These are phyloP conservation scores for Leptographium wingfieldii DNA, from an alignment of 2,329 filamentous ascomycete genomes.

Conservation along the genomic window DNA sequence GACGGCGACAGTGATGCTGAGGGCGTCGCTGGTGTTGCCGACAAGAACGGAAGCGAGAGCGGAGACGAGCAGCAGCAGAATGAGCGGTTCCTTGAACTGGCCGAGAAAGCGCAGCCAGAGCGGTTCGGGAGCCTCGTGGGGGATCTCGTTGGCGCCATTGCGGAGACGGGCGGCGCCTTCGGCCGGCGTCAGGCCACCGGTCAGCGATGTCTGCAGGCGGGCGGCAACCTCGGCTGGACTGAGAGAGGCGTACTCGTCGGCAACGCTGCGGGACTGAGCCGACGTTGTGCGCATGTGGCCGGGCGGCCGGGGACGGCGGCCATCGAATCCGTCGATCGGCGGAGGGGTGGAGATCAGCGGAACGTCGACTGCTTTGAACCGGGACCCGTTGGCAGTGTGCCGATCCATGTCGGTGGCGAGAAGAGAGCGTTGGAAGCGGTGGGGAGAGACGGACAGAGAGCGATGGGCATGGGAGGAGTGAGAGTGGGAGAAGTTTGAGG, in stretches of 20 bases:
- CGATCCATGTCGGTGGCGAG: conserved; percentile 11
- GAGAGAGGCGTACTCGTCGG: conserved; percentile 53
- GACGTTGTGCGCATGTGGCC: conserved; percentile 14
- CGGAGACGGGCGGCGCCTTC: conserved; percentile 72
- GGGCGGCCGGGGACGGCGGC: conserved; percentile 9
- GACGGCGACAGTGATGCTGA: conserved; percentile 91
- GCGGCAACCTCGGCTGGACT: conserved; percentile 67
- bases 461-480: neutral
- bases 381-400: conserved; percentile 7
- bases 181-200: conserved; percentile 63
- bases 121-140: conserved; percentile 85
- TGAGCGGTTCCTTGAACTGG: conserved; percentile 93
- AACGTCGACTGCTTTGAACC: conserved; percentile 11
- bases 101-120: conserved; percentile 91
- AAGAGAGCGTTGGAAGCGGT: neutral
- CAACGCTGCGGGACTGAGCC: conserved; percentile 30
- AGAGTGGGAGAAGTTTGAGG: neutral
- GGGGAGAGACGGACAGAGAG: neutral
- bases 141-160: conserved; percentile 84
- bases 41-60: conserved; percentile 80
- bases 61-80: conserved; percentile 79
- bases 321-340: conserved; percentile 6
- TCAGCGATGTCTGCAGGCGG: conserved; percentile 69
- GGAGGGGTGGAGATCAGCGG: conserved; percentile 6
- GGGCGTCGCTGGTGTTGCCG: conserved; percentile 85